Evolutionary conservation across 768 basidiomycete genomes (phyloP).

Genomic region (Tulasnella sp.): DNA sequence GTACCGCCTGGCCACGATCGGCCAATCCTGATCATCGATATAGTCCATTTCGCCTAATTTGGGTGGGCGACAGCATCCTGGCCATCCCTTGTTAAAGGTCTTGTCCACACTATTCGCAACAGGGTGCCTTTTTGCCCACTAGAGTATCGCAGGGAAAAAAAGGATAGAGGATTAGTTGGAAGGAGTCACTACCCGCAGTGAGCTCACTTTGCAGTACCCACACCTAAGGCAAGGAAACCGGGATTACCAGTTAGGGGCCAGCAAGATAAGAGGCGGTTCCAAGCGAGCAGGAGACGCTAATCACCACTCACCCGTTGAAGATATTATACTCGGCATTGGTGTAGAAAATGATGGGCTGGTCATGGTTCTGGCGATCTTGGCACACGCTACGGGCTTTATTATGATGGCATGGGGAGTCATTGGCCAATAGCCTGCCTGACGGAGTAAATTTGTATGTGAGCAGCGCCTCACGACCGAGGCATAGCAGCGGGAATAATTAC

Average conservation of each 20-base stretch:
- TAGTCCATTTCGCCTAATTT: slow-evolving; percentile 42
- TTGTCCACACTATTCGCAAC: neutral
- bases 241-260: slow-evolving; percentile 8
- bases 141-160: slow-evolving; percentile 11
- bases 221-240: slow-evolving; percentile 49
- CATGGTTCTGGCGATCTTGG: slow-evolving; percentile 17
- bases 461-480: slow-evolving; percentile 11
- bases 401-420: slow-evolving; percentile 5
- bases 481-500: slow-evolving; percentile 10
- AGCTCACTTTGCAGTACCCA: slow-evolving; percentile 75
- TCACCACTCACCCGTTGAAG: slow-evolving; percentile 10
- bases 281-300: too few species aligned
- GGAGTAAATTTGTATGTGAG: slow-evolving; percentile 12
- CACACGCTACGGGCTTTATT: slow-evolving; percentile 12
- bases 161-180: slow-evolving; percentile 13
- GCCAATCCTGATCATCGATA: slow-evolving; percentile 68
- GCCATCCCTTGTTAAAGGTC: slow-evolving; percentile 57
- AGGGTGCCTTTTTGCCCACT: slow-evolving; percentile 40
- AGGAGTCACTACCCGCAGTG: slow-evolving; percentile 16
- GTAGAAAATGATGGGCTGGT: slow-evolving; percentile 41
- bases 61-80: slow-evolving; percentile 79
- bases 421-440: slow-evolving; percentile 14
- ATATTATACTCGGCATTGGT: slow-evolving; percentile 58
- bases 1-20: slow-evolving; percentile 62
- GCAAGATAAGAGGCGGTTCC: neutral